Evolutionary conservation across 306 rosid genomes (phyloP).

Genomic region (Castanea mollissima): DNA sequence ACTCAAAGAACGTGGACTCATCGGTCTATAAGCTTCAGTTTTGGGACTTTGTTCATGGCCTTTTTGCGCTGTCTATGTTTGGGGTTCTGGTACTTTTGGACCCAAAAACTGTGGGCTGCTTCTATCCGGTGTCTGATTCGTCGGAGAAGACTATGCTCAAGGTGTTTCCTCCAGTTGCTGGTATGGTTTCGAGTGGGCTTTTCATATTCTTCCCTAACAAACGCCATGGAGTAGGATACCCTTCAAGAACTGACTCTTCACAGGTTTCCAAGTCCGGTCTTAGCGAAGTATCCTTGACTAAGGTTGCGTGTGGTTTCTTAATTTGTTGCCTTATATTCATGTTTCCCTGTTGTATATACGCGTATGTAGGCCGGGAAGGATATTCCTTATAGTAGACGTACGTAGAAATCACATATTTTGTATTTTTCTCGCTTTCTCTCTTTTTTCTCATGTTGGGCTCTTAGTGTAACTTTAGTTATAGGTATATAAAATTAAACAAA

Average conservation of each 20-base stretch:
- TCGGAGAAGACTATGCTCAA: slow-evolving; percentile 35
- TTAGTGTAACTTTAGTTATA: no score
- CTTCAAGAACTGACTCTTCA: slow-evolving; percentile 19
- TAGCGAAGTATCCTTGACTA: no score
- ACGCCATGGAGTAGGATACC: slow-evolving; percentile 87
- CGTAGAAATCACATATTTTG: no score
- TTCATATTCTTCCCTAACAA: slow-evolving; percentile 54
- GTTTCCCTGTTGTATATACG: background rate
- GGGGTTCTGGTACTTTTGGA: slow-evolving; percentile 46
- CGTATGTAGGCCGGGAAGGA: no score
- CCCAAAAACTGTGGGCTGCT: slow-evolving; percentile 52
- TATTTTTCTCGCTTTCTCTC: no score
- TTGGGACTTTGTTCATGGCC: slow-evolving; percentile 69
- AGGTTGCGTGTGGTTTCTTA: background rate
- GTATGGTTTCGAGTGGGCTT: slow-evolving; percentile 42
- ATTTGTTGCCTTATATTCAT: background rate
- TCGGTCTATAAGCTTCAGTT: slow-evolving; percentile 43
- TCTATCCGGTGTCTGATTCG: slow-evolving; percentile 45
- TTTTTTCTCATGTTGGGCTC: no score
- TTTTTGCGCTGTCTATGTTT: slow-evolving; percentile 45
- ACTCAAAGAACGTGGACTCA: slow-evolving; percentile 28
- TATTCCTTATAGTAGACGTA: no score
- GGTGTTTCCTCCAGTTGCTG: slow-evolving; percentile 66
- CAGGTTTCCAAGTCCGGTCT: background rate
- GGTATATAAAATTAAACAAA: slow-evolving; percentile 9